Conservation (phyloP, 2,329 filamentous ascomycete genomes). For the Pseudogymnoascus sp. region DNA sequence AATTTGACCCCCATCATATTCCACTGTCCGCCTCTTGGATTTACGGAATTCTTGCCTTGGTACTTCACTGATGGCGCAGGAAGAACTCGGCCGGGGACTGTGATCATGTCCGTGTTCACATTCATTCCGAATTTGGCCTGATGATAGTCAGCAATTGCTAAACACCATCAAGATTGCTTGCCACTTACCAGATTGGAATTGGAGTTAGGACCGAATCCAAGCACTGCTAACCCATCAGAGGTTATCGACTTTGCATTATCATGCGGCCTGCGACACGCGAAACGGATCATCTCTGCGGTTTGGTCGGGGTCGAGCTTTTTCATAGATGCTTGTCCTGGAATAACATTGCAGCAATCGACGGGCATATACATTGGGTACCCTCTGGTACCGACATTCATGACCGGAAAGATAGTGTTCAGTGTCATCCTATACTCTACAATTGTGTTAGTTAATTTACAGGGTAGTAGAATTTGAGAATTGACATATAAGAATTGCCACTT, state of each 20-base stretch:
- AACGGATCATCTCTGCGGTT: constrained; percentile 61
- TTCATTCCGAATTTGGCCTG: constrained; percentile 54
- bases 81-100: constrained; percentile 65
- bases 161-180: background rate
- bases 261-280: constrained; percentile 60
- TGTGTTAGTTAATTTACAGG: constrained; percentile 8
- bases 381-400: constrained; percentile 58
- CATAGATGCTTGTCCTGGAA: constrained; percentile 56
- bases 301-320: constrained; percentile 52
- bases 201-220: constrained; percentile 45
- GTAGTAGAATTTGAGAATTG: background rate
- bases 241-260: constrained; percentile 62
- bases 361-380: constrained; percentile 57
- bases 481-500: constrained; percentile 12
- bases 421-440: constrained; percentile 21
- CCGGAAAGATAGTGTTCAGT: constrained; percentile 39
- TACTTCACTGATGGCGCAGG: constrained; percentile 55
- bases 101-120: constrained; percentile 55
- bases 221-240: constrained; percentile 44
- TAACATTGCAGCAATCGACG: constrained; percentile 55
- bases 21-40: constrained; percentile 53
- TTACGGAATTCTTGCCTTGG: constrained; percentile 26
- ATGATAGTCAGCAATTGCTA: constrained; percentile 14
- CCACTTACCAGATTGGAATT: constrained; percentile 38
- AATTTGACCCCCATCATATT: constrained; percentile 57